Base-by-base conservation (phyloP, 1,284 basidiomycete species). In the Papiliotrema terrestris region DNA sequence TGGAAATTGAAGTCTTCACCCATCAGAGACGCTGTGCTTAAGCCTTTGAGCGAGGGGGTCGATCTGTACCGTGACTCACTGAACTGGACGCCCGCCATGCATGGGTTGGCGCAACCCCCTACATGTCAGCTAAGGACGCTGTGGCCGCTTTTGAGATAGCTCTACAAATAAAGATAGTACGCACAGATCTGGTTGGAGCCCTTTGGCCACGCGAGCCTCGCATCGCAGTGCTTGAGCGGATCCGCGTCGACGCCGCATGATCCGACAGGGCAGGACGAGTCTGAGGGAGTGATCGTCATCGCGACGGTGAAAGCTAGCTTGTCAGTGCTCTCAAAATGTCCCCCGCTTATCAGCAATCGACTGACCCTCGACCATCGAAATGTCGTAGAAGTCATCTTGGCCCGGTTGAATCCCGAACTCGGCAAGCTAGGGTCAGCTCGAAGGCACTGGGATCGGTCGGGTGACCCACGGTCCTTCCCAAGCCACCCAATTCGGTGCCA, bases 341-440 rank as follows among this genome's bases (percentile, higher is more conserved):
- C 9, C 25, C 20, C 5, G 35, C 9, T 35, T 22, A 37, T 25
- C 25, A 35, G 17, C 14, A 17, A 42, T 22, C 13, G 26, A 35
- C 45, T 51, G 15, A 37, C 63, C 63, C 25, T 67, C 61, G 2
- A 65, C 61, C 45, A 67, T 67, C 3, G 65, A 67, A 11, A 67
- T 60, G 49, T 67, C 66, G 48, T 59, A 65, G 17, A 49, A 58
- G 44, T 67, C 39, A 17, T 20, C 65, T 6, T 43, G 23, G 13
- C 19, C 8, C 22, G 36, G 20, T 45, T 39, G 41, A 6, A 63
- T 15, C 4, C 49, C 59, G 37, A 63, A 58, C 44, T 66, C 64
- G 8, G 62, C 64, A 8, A 66, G 55, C 57, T 63, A 41, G 22
- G 3, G 35, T 45, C 17, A 49, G 48, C 15, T 46, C 20, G 26